Evolutionary conservation across 2,329 filamentous ascomycete genomes (phyloP), one percentile per base, ranked within the genome.

Genomic region (Aureobasidium sp.): DNA sequence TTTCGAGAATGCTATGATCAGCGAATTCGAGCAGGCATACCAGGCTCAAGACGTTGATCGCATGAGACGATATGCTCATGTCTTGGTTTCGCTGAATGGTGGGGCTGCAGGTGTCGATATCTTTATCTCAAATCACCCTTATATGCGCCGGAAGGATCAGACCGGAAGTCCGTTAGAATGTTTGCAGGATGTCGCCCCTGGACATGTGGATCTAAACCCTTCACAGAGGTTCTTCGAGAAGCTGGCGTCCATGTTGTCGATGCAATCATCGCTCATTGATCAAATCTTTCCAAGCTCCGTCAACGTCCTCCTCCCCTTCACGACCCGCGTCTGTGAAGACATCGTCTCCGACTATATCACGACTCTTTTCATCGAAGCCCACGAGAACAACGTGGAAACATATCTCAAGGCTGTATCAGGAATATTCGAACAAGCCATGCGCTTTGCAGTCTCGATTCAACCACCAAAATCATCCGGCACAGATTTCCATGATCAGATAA

Each of bases 11-110:
- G 91, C 92, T 3, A 92, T 95, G 3, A 77, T 97, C 57, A 84
- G 89, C 53, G 94, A 99, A 72, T 99, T 99, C 67, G 89, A 95
- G 74, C 89, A 94, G 66, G 94, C 91, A 4, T 96, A 95, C 67
- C 90, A 94, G 72, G 86, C 86, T 47, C 89, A 88, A 77, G 93
- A 99, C 72, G 86, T 95, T 59, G 89, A 96, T 66, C 82, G 86
- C 59, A 97, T 97, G 93, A 86, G 83, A 67, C 85, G 89, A 69
- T 97, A 96, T 74, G 92, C 92, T 2, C 86, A 91, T 67, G 91
- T 99, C 16, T 77, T 99, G 62, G 86, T 89, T 62, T 83, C 83
- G 2, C 79, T 99, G 48, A 95, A 96, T 71, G 91, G 90, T 30
- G 91, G 91, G 16, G 81, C 82, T 44, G 86, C 88, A 15, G 90